Evolutionary conservation across 1,284 basidiomycete species (phyloP).

Genomic region (Trametes sp.): DNA sequence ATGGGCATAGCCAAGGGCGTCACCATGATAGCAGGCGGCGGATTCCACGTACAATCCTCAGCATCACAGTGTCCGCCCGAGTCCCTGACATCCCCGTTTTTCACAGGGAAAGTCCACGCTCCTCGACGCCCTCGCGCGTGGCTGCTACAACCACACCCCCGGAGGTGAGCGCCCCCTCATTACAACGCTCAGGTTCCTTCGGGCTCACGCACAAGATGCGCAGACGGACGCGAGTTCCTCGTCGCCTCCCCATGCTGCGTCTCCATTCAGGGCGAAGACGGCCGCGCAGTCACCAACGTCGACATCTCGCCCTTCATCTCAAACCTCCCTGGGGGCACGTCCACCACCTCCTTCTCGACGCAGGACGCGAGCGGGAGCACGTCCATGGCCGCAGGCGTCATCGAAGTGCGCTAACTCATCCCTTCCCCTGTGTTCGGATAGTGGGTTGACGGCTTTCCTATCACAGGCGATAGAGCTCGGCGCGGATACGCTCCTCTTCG

Average conservation of each 20-base stretch:
- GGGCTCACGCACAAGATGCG: not conserved
- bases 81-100: not conserved
- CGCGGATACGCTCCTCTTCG: constrained; percentile 34
- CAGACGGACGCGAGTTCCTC: constrained; percentile 36
- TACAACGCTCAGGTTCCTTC: not conserved
- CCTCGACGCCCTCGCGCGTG: constrained; percentile 31
- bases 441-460: not conserved
- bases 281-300: constrained; percentile 33
- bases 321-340: constrained; percentile 26
- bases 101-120: constrained; percentile 36
- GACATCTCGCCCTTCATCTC: constrained; percentile 36
- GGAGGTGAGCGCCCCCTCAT: constrained; percentile 24
- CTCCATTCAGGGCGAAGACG: constrained; percentile 34
- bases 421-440: not conserved
- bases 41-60: constrained; percentile 28
- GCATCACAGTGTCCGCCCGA: not conserved
- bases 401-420: constrained; percentile 24
- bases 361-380: constrained; percentile 38
- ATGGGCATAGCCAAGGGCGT: constrained; percentile 34
- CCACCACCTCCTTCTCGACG: constrained; percentile 33
- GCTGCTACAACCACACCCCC: constrained; percentile 37
- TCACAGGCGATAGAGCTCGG: constrained; percentile 30
- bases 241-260: constrained; percentile 27
- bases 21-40: constrained; percentile 35
- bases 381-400: constrained; percentile 36